These are phyloP conservation scores for Eimeria zaria DNA, from an alignment of 169 alveolate genomes.

Conservation along the genomic window DNA sequence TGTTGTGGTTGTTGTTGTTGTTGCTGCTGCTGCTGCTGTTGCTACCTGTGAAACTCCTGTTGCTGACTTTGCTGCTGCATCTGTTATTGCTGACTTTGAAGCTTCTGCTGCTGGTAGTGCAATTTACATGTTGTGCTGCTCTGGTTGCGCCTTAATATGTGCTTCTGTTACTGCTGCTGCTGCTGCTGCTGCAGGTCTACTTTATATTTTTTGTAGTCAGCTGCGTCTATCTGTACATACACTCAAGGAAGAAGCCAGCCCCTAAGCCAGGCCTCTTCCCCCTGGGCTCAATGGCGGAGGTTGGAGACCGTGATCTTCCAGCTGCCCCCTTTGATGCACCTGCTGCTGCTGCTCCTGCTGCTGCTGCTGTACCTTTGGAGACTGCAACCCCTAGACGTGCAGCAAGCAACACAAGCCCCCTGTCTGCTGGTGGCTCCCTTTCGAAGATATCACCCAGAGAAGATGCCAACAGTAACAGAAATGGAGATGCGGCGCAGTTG, in stretches of 20 bases:
- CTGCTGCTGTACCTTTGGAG: conserved; percentile 5
- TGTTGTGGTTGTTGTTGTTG: background rate
- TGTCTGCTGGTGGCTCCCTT: conserved; percentile 22
- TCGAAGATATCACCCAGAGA: background rate
- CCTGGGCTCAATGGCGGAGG: conserved; percentile 69
- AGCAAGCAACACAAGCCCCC: conserved; percentile 46
- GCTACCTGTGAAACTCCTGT: background rate
- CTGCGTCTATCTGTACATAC: conserved; percentile 67
- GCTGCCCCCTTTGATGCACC: background rate
- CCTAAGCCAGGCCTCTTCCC: conserved; percentile 48
- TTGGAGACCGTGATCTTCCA: background rate
- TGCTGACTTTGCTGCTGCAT: conserved; percentile 1
- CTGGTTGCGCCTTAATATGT: background rate
- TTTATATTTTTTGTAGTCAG: conserved; percentile 59
- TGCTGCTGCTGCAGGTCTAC: conserved; percentile 56
- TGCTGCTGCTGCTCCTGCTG: conserved; percentile 67
- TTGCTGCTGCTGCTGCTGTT: background rate
- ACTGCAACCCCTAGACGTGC: background rate
- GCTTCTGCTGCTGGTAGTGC: background rate
- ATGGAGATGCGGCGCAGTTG: background rate
- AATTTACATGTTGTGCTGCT: background rate
- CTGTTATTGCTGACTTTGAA: background rate
- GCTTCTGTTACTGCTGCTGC: background rate
- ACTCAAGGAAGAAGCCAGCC: conserved; percentile 53
- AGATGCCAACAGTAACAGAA: background rate